Conservation (phyloP, 1,139 yeast species). For the Geotrichum restrictum region DNA sequence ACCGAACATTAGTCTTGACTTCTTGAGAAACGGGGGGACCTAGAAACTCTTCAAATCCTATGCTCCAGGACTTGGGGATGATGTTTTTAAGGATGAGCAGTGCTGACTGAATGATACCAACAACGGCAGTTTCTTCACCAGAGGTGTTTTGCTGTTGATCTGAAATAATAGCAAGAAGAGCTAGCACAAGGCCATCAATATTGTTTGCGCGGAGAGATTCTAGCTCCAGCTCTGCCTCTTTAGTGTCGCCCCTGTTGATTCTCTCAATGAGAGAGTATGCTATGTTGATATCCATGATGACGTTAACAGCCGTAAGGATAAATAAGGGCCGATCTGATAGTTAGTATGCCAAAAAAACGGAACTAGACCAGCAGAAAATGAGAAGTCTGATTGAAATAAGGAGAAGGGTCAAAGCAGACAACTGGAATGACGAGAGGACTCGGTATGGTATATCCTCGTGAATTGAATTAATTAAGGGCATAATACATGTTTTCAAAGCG, state of each 20-base stretch:
- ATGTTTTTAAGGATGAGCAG: conserved; percentile 64
- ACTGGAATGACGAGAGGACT: no score
- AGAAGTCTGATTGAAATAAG: no score
- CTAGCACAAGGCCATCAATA: conserved; percentile 13
- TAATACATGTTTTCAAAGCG: no score
- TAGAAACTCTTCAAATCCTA: conserved; percentile 71
- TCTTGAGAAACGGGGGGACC: conserved; percentile 63
- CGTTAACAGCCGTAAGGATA: no score
- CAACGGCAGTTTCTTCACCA: conserved; percentile 30
- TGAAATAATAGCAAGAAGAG: conserved; percentile 13
- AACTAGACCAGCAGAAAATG: no score
- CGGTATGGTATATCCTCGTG: no score
- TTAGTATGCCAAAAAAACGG: no score
- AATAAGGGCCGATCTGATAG: no score
- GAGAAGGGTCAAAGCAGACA: no score
- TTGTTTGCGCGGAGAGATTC: conserved; percentile 17
- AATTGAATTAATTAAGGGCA: no score
- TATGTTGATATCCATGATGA: conserved; percentile 11
- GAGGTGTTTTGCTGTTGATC: conserved; percentile 11
- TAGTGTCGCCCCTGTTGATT: conserved; percentile 21
- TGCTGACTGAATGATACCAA: conserved; percentile 50
- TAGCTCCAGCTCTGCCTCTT: conserved; percentile 16
- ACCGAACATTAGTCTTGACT: conserved; percentile 50
- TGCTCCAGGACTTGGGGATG: conserved; percentile 69
- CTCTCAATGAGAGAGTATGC: conserved; percentile 16